Evolutionary conservation across 139 green algal genomes (phyloP).

Genomic region (Chlorella sp.): DNA sequence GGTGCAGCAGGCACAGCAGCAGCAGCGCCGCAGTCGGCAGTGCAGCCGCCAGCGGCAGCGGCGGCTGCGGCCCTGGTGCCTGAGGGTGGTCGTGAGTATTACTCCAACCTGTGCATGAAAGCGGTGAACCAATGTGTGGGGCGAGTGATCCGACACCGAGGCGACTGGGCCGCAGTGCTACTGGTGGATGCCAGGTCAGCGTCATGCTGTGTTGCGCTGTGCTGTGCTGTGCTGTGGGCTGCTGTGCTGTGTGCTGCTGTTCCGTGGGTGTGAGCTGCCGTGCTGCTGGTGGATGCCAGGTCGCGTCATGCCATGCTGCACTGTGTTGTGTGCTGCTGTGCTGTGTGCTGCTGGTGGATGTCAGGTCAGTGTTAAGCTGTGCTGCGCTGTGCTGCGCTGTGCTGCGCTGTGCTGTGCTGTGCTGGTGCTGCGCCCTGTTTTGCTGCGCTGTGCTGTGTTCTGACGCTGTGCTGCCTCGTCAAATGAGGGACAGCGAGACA

Average conservation of each 20-base stretch:
- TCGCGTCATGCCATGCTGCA: background rate
- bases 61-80: background rate
- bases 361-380: too few relatives aligned
- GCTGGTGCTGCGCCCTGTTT: too few relatives aligned
- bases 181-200: constrained; percentile 73
- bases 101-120: constrained; percentile 88
- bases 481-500: too few relatives aligned
- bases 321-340: background rate
- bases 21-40: background rate
- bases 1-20: background rate
- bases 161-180: constrained; percentile 92
- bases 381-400: too few relatives aligned
- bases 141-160: constrained; percentile 80
- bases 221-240: background rate
- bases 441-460: too few relatives aligned
- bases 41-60: background rate
- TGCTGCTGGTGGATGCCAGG: background rate
- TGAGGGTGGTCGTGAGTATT: constrained; percentile 76
- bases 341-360: too few relatives aligned
- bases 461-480: too few relatives aligned
- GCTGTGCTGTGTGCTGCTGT: background rate
- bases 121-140: constrained; percentile 98
- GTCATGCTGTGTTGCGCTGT: background rate
- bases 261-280: background rate
- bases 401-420: too few relatives aligned